phyloP scores from a whole-genome alignment of 495 filamentous ascomycete species.

The Neohortaea acidophila region DNA sequence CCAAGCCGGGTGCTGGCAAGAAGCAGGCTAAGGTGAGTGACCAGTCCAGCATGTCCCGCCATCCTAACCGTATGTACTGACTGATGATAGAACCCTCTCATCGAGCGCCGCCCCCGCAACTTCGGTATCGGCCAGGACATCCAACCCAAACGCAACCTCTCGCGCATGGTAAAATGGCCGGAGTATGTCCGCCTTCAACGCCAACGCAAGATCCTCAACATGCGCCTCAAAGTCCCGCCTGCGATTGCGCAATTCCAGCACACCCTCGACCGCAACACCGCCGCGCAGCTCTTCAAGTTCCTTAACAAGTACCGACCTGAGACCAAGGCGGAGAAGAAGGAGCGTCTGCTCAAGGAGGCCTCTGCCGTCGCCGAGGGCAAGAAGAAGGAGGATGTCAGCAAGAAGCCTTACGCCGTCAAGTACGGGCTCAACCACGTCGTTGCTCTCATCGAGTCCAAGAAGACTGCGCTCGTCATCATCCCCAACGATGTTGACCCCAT shows the following conservation, averaged over 20 bases:
- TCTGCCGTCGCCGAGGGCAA: constrained; percentile 93
- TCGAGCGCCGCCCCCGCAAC: constrained; percentile 95
- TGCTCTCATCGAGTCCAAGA: constrained; percentile 99
- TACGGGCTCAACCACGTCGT: constrained; percentile 99
- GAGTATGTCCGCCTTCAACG: constrained; percentile 78
- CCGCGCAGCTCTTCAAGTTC: constrained; percentile 92
- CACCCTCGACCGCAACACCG: constrained; percentile 95
- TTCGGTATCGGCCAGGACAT: constrained; percentile 98
- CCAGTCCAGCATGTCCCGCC: not conserved
- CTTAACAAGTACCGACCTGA: constrained; percentile 99
- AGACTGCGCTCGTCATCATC: constrained; percentile 92
- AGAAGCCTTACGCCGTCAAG: constrained; percentile 99
- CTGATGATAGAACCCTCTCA: constrained; percentile 76
- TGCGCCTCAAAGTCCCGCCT: constrained; percentile 96
- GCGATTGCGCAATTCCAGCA: constrained; percentile 95
- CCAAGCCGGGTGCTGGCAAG: constrained; percentile 77
- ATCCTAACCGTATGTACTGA: constrained; percentile 11
- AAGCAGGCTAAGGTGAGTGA: constrained; percentile 83
- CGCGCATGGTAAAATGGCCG: constrained; percentile 94
- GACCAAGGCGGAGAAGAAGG: constrained; percentile 99
- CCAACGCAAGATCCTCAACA: constrained; percentile 98
- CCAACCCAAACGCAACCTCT: constrained; percentile 92
- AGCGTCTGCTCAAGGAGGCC: constrained; percentile 93
- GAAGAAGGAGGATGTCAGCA: constrained; percentile 99
- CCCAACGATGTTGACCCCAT: constrained; percentile 99